A percentile compares a stretch with the other conserved stretches of the same genome.
Evolutionary conservation across 768 basidiomycete species (phyloP).

Genomic region (Daedaleopsis sinensis): DNA sequence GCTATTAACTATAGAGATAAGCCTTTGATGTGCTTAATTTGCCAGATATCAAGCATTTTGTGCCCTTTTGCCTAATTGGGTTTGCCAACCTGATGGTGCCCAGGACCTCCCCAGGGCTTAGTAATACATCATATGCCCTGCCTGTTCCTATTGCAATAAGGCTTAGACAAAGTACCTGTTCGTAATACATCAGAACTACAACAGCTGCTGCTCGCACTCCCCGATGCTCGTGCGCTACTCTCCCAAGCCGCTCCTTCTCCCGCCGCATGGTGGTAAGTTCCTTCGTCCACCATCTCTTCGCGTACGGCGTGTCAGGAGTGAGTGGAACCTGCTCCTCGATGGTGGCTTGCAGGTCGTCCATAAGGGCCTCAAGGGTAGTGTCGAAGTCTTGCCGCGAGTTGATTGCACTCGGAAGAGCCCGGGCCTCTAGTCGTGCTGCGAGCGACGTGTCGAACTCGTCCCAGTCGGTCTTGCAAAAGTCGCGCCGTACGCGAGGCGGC

Average conservation of each 20-base stretch:
- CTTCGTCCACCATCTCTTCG: slow-evolving; percentile 37
- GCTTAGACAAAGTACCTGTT: no score
- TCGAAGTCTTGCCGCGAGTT: slow-evolving; percentile 17
- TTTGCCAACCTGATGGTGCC: no score
- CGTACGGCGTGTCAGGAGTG: slow-evolving; percentile 22
- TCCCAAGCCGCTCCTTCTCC: slow-evolving; percentile 17
- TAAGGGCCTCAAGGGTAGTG: background rate
- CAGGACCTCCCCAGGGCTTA: no score
- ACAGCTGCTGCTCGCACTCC: slow-evolving; percentile 3
- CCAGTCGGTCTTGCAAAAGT: slow-evolving; percentile 38
- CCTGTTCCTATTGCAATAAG: no score
- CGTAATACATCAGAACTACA: no score
- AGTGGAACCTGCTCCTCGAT: slow-evolving; percentile 24
- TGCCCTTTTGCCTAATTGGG: no score
- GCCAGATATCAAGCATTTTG: no score
- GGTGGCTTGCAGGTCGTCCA: slow-evolving; percentile 16
- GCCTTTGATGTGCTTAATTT: no score
- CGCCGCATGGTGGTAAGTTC: slow-evolving; percentile 28
- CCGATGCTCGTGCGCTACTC: slow-evolving; percentile 6
- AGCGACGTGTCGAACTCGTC: slow-evolving; percentile 29
- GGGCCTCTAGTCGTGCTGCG: background rate
- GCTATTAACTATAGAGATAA: no score
- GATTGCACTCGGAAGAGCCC: background rate
- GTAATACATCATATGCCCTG: no score
- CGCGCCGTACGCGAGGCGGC: background rate